Conservation (phyloP, 2,329 filamentous ascomycete species). For the Fusarium tanahbumbuense region DNA sequence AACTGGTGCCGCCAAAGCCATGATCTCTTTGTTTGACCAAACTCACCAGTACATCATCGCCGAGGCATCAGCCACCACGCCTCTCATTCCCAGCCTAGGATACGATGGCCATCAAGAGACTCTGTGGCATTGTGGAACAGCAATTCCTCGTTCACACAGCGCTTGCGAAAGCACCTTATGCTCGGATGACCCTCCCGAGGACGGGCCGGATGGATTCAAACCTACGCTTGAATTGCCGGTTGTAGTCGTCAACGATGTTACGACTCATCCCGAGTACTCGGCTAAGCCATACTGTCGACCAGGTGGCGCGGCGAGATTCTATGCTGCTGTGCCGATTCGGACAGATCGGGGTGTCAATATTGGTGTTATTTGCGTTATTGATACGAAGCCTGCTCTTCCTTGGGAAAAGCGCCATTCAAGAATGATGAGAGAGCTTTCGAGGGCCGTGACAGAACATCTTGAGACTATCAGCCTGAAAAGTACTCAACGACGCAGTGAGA, state of each 20-base stretch:
- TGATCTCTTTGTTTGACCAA: conserved; percentile 64
- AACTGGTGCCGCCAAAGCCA: conserved; percentile 54
- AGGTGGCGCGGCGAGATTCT: conserved; percentile 50
- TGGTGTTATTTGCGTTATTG: conserved; percentile 53
- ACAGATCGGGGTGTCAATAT: conserved; percentile 56
- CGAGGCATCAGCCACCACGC: conserved; percentile 59
- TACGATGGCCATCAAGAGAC: conserved; percentile 13
- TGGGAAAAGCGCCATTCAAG: conserved; percentile 47
- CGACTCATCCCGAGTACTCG: conserved; percentile 47
- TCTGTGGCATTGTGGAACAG: conserved; percentile 49
- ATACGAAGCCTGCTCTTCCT: not conserved
- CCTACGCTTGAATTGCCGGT: conserved; percentile 45
- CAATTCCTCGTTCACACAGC: conserved; percentile 47
- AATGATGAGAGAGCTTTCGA: conserved; percentile 45
- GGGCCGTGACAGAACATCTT: conserved; percentile 53
- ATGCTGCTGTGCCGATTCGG: conserved; percentile 56
- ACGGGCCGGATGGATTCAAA: not conserved
- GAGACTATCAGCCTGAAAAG: conserved; percentile 47
- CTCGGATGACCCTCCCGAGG: conserved; percentile 3
- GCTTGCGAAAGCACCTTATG: conserved; percentile 47
- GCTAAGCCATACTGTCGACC: conserved; percentile 40
- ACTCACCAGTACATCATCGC: conserved; percentile 63
- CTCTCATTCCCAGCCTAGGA: conserved; percentile 45
- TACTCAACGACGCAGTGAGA: conserved; percentile 48
- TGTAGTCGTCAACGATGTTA: conserved; percentile 51